Conservation (phyloP, 192 early-diverging fungal species). For the Mortierella claussenii region DNA sequence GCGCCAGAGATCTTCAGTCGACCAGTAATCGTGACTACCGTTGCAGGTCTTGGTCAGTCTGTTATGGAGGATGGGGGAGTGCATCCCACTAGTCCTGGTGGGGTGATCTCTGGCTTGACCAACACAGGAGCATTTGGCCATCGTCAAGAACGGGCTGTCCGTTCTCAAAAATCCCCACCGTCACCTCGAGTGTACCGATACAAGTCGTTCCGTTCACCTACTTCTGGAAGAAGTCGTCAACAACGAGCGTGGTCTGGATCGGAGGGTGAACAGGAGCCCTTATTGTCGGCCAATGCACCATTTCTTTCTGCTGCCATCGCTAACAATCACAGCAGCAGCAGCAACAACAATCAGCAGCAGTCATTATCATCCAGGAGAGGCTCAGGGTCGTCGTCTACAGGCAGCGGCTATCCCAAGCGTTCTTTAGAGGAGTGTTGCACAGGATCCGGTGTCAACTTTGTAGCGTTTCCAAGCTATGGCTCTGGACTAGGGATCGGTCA, state of each 20-base stretch:
- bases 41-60: too few relatives aligned
- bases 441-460: neutral
- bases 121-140: constrained; percentile 45
- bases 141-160: constrained; percentile 11
- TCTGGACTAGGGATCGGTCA: too few relatives aligned
- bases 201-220: constrained; percentile 20
- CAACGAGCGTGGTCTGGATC: neutral
- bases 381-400: neutral
- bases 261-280: constrained; percentile 14
- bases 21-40: too few relatives aligned
- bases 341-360: too few relatives aligned
- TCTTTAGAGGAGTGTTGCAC: neutral
- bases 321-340: too few relatives aligned
- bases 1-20: too few relatives aligned
- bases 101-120: constrained; percentile 25
- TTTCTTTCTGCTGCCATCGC: too few relatives aligned
- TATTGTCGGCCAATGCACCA: neutral
- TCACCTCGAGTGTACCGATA: constrained; percentile 8
- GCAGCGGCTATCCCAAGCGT: neutral
- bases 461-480: too few relatives aligned
- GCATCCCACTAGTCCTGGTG: too few relatives aligned
- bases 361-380: neutral
- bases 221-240: neutral
- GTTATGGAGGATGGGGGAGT: too few relatives aligned
- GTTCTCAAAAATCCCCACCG: neutral